Percentiles rank a stretch among this genome's conserved stretches.
phyloP scores from a whole-genome alignment of 2,329 filamentous ascomycete species.

The Metarhizium guizhouense region DNA sequence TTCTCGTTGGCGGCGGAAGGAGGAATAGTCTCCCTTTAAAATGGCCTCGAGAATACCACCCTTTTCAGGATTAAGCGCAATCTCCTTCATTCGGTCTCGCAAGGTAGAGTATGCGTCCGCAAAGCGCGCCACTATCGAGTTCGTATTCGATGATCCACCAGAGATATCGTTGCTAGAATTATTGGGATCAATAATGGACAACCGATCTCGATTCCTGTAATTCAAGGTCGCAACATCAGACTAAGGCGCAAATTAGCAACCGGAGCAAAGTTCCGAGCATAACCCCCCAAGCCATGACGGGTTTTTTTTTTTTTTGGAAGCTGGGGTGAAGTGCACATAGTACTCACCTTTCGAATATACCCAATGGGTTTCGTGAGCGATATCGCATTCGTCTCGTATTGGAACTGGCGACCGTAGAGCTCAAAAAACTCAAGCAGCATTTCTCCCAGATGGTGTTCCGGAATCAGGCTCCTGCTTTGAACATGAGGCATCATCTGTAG shows the following conservation, averaged over 20 bases:
- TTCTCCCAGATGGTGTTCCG: conserved; percentile 64
- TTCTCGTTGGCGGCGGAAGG: conserved; percentile 60
- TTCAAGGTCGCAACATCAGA: conserved; percentile 34
- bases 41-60: conserved; percentile 57
- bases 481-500: conserved; percentile 70
- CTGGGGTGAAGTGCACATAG: background rate
- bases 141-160: conserved; percentile 68
- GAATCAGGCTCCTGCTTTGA: conserved; percentile 49
- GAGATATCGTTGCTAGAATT: conserved; percentile 79
- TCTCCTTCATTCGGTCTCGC: conserved; percentile 45
- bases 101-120: conserved; percentile 51
- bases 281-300: no score
- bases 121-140: conserved; percentile 61
- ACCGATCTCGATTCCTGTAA: conserved; percentile 54
- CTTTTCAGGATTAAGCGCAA: conserved; percentile 25
- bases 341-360: conserved; percentile 67
- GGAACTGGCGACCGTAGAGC: conserved; percentile 77
- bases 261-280: background rate
- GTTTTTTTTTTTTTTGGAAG: background rate
- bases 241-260: conserved; percentile 18
- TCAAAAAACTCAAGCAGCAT: conserved; percentile 82
- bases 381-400: conserved; percentile 63
- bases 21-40: conserved; percentile 69
- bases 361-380: conserved; percentile 59
- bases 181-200: conserved; percentile 91